These are phyloP conservation scores for Pterulicium gracile DNA, from an alignment of 1,284 basidiomycete genomes.

Conservation along the genomic window DNA sequence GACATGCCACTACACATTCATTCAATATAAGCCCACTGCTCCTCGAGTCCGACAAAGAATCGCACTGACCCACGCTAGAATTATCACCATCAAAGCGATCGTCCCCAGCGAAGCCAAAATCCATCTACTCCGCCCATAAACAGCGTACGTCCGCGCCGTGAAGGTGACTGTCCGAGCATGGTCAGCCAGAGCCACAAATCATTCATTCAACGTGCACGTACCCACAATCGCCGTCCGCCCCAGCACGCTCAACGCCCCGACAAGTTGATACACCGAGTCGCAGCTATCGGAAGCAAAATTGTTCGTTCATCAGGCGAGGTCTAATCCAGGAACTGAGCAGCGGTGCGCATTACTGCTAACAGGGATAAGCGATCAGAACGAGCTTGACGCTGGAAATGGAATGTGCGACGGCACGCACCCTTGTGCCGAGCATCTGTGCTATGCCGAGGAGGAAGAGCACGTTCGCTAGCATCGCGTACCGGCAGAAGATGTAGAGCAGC, in stretches of 20 bases:
- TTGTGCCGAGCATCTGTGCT: background rate
- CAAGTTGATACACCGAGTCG: background rate
- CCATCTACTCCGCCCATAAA: background rate
- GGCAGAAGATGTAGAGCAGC: background rate
- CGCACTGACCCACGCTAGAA: no score
- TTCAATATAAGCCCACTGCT: background rate
- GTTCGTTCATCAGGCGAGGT: no score
- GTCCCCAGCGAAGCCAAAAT: no score
- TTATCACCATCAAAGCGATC: no score
- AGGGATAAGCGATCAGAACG: no score
- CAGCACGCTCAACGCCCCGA: background rate
- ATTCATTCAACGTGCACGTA: background rate
- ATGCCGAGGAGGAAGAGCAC: background rate
- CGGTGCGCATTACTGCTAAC: no score
- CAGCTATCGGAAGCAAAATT: background rate
- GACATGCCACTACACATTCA: background rate
- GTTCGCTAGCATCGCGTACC: background rate
- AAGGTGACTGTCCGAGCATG: background rate
- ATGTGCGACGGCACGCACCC: background rate
- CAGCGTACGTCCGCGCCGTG: background rate
- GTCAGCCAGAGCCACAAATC: background rate
- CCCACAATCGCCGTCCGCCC: background rate
- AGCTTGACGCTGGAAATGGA: no score
- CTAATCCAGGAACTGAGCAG: no score
- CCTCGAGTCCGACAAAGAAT: no score